Evolutionary conservation across 1,284 basidiomycete species (phyloP).

Genomic region (Volvariella surrecta): DNA sequence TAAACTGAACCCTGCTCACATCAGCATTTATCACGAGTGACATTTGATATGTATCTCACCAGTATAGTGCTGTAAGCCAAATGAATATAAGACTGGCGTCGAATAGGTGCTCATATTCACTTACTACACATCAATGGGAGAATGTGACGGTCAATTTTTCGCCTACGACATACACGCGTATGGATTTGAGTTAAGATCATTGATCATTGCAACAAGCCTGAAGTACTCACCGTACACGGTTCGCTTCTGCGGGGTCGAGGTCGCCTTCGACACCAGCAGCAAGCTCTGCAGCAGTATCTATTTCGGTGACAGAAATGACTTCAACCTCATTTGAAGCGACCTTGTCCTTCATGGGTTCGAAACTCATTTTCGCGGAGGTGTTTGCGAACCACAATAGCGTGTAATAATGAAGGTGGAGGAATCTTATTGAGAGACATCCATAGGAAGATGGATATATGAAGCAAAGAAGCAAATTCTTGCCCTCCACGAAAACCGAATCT

Average conservation of each 20-base stretch:
- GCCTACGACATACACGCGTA: conserved; percentile 32
- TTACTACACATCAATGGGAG: conserved; percentile 66
- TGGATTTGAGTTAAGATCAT: not conserved
- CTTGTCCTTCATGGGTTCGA: no score
- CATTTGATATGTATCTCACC: conserved; percentile 25
- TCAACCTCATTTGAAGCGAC: no score
- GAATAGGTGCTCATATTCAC: conserved; percentile 24
- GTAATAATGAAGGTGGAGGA: no score
- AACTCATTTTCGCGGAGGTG: no score
- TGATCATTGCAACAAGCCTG: not conserved
- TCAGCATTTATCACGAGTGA: conserved; percentile 13
- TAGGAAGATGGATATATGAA: no score
- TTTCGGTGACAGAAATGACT: conserved; percentile 27
- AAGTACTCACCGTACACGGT: conserved; percentile 40
- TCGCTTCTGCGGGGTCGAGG: conserved; percentile 42
- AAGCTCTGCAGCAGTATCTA: conserved; percentile 50
- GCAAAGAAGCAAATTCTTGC: no score
- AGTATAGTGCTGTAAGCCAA: conserved; percentile 40
- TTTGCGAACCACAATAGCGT: no score
- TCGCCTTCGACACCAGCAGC: conserved; percentile 33
- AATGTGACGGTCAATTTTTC: conserved; percentile 58
- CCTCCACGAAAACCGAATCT: no score
- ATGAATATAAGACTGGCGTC: conserved; percentile 5
- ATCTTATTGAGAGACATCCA: no score
- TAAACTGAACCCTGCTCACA: conserved; percentile 50